These are phyloP conservation scores for Stenocarpella maydis DNA, from an alignment of 2,329 filamentous ascomycete genomes.

Conservation along the genomic window DNA sequence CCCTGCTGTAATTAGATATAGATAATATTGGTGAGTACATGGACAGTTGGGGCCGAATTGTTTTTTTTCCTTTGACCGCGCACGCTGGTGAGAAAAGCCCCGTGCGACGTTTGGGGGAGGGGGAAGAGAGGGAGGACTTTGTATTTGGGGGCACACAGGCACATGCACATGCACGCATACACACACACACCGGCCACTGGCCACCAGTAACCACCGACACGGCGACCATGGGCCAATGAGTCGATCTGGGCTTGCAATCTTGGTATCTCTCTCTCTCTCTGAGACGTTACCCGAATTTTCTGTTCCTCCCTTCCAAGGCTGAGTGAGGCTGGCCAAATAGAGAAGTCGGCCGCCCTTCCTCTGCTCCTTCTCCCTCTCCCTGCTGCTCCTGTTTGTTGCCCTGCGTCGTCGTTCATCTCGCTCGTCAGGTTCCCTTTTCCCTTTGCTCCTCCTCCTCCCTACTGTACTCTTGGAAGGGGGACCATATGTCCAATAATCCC, in stretches of 20 bases:
- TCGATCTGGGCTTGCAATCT: slow-evolving; percentile 14
- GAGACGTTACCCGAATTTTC: neutral
- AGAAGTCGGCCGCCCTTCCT: neutral
- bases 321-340: slow-evolving; percentile 23
- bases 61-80: neutral
- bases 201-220: slow-evolving; percentile 2
- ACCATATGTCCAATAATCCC: neutral
- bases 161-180: too few relatives aligned
- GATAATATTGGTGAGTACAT: slow-evolving; percentile 1
- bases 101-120: slow-evolving; percentile 3
- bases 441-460: neutral
- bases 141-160: neutral
- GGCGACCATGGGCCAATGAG: neutral
- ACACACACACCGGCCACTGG: neutral
- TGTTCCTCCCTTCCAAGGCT: slow-evolving; percentile 18
- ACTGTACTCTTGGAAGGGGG: neutral
- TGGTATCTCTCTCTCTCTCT: slow-evolving; percentile 9
- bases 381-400: neutral
- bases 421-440: neutral
- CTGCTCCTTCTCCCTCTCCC: neutral
- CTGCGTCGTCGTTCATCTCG: slow-evolving; percentile 4
- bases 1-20: slow-evolving; percentile 21
- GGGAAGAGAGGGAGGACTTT: neutral
- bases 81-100: neutral
- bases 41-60: too few relatives aligned